Evolutionary conservation across 1,284 basidiomycete species (phyloP).

Genomic region (Ceratobasidium sp.): DNA sequence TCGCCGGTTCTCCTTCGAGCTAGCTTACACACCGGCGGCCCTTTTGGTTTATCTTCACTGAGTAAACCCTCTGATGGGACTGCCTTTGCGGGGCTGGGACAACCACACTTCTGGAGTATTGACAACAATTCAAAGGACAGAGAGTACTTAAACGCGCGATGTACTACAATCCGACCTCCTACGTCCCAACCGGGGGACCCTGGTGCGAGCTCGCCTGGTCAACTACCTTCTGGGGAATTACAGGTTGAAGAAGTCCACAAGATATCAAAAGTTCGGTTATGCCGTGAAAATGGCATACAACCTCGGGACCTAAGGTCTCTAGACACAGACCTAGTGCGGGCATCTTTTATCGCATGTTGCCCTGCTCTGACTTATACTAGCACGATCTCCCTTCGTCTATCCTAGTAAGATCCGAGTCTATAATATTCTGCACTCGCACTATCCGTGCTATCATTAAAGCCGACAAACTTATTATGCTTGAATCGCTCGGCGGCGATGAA

Average conservation of each 20-base stretch:
- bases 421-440: constrained; percentile 39
- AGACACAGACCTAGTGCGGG: constrained; percentile 40
- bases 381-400: constrained; percentile 42
- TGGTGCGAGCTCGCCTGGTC: neutral
- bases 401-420: constrained; percentile 35
- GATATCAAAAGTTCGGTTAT: constrained; percentile 40
- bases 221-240: neutral
- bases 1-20: neutral
- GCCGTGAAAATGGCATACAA: constrained; percentile 42
- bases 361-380: neutral
- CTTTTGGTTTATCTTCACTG: neutral
- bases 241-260: constrained; percentile 27
- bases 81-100: neutral
- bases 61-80: neutral
- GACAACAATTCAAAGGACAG: constrained; percentile 11
- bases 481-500: constrained; percentile 24
- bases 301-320: constrained; percentile 41
- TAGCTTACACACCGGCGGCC: constrained; percentile 3
- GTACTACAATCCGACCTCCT: constrained; percentile 33
- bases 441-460: constrained; percentile 43
- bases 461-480: constrained; percentile 37
- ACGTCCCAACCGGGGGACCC: neutral
- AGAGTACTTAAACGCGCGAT: constrained; percentile 34
- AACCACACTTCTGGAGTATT: constrained; percentile 10
- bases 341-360: neutral